These are phyloP conservation scores for Fusarium penzigii DNA, from an alignment of 2,329 filamentous ascomycete genomes.

Conservation along the genomic window DNA sequence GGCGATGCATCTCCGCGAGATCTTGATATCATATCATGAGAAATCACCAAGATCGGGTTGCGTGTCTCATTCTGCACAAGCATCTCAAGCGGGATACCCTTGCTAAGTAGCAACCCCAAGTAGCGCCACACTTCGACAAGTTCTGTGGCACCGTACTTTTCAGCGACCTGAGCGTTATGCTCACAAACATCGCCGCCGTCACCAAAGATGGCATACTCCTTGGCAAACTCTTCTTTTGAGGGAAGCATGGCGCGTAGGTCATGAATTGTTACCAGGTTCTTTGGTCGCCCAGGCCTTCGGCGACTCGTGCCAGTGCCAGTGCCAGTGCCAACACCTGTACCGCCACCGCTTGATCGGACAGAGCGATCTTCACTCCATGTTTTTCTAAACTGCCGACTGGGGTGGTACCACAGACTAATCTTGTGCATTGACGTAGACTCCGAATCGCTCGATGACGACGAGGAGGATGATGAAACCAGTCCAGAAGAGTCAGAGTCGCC, in stretches of 20 bases:
- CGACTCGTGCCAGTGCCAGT: constrained; percentile 56
- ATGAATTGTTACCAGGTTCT: constrained; percentile 74
- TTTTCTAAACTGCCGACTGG: constrained; percentile 52
- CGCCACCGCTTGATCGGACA: constrained; percentile 60
- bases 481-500: constrained; percentile 53
- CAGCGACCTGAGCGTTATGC: constrained; percentile 79
- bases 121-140: constrained; percentile 84
- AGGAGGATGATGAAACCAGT: constrained; percentile 50
- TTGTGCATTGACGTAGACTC: constrained; percentile 64
- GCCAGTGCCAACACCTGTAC: constrained; percentile 51
- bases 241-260: constrained; percentile 72
- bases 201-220: constrained; percentile 81
- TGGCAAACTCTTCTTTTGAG: constrained; percentile 73
- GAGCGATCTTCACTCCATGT: constrained; percentile 60
- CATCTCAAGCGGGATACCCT: constrained; percentile 71
- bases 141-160: constrained; percentile 68
- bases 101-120: constrained; percentile 73
- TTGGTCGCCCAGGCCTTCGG: constrained; percentile 50
- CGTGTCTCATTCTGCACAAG: constrained; percentile 54
- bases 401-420: constrained; percentile 57
- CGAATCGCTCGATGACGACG: constrained; percentile 60
- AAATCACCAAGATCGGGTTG: constrained; percentile 68
- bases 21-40: constrained; percentile 57
- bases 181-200: constrained; percentile 78
- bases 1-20: constrained; percentile 19